Base-by-base conservation (phyloP, 2,329 filamentous ascomycete species). In the Orbilia quercus region DNA sequence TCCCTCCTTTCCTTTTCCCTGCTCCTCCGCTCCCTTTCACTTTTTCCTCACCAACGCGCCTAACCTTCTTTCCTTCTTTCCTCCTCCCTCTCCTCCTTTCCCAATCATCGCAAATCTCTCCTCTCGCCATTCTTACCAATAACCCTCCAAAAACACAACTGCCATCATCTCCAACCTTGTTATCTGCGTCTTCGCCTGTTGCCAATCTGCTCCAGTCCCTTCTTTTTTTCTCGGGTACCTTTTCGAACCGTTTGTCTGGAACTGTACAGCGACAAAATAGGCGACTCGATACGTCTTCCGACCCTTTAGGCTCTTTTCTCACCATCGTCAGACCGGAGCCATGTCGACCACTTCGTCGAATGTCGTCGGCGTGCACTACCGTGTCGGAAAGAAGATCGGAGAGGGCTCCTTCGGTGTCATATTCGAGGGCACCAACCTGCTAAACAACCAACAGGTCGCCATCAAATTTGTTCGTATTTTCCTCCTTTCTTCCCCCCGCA, bases 401-500 rank as follows among this genome's bases (percentile, higher is more conserved):
- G 95, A 98, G 87, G 94, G 94, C 76, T 96, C 92, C 40, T 98
- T 98, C 80, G 94, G 94, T 85, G 95, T 98, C 78, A 97, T 98
- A 80, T 98, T 98, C 80, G 95, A 98, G 83, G 95, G 95, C 78
- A 98, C 93, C 80, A 99, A 99, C 82, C 86, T 99, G 78, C 86
- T 99, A 82, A 99, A 99, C 85, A 97, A 96, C 83, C 95, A 98
- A 82, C 93, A 97, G 84, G 94, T 99, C 75, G 95, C 95, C 80
- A 99, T 99, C 85, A 99, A 99, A 85, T 99, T 99, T 83, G 92
- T 96, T 84, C 80, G 91, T 89, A 36, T 74, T 58, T 57, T 31
- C 28, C 4, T 42, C 63, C 42, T 18, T 72, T 14, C 65, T 14
- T 23, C 60, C 36, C 62, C 57, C 65, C 50, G 16, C 44, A 14